phyloP scores from a whole-genome alignment of 1,139 yeast genomes.

The Petasospora fabianii region DNA sequence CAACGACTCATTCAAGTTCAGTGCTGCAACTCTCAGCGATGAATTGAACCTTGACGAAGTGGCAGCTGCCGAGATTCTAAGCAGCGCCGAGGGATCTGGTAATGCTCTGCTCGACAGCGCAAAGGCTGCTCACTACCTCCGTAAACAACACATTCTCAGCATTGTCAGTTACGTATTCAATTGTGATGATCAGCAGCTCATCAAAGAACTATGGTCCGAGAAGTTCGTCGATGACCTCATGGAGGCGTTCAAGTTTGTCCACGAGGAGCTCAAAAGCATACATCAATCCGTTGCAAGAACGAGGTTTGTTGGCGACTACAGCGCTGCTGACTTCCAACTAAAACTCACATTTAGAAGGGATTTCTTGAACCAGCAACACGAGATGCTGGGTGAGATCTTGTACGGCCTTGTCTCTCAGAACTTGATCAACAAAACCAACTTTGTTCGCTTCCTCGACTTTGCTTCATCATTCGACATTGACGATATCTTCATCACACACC shows the following conservation, averaged over 20 bases:
- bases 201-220: constrained; percentile 22
- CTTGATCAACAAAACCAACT: constrained; percentile 36
- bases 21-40: constrained; percentile 51
- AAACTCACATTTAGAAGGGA: constrained; percentile 57
- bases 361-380: constrained; percentile 65
- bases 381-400: constrained; percentile 62
- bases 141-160: constrained; percentile 70
- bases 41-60: constrained; percentile 69
- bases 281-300: constrained; percentile 68
- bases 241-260: constrained; percentile 54
- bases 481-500: constrained; percentile 61
- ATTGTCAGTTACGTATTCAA: constrained; percentile 57
- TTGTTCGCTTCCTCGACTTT: constrained; percentile 40
- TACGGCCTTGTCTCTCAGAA: constrained; percentile 45
- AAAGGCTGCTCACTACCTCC: constrained; percentile 60
- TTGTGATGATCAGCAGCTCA: constrained; percentile 29
- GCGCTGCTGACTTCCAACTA: constrained; percentile 45
- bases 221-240: constrained; percentile 40
- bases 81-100: constrained; percentile 39
- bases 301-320: constrained; percentile 48
- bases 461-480: constrained; percentile 47
- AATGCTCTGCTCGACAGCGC: constrained; percentile 63
- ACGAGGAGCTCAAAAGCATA: constrained; percentile 49
- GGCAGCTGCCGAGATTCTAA: constrained; percentile 47
- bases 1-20: constrained; percentile 49